phyloP scores from a whole-genome alignment of 306 rosid genomes.

The Aeschynomene evenia region DNA sequence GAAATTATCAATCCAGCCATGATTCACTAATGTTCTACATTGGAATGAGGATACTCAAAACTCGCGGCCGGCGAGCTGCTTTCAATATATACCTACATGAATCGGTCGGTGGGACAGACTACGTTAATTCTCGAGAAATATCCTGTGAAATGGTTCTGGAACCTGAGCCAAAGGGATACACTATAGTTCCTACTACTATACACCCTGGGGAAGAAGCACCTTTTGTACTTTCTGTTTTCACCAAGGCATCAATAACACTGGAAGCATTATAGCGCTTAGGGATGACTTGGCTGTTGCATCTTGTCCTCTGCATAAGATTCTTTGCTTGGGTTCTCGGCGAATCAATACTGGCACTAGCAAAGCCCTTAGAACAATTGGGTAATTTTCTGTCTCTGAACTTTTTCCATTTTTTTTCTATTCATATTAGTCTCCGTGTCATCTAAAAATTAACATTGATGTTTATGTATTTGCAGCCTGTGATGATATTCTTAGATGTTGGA shows the following conservation, averaged over 20 bases:
- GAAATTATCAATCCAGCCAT: constrained; percentile 98
- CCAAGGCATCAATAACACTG: constrained; percentile 88
- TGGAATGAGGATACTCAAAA: constrained; percentile 97
- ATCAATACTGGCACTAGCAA: constrained; percentile 33
- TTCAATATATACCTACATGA: constrained; percentile 94
- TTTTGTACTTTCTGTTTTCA: constrained; percentile 95
- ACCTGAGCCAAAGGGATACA: constrained; percentile 98
- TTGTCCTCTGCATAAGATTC: constrained; percentile 35
- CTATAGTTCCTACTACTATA: constrained; percentile 96
- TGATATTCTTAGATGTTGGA: constrained; percentile 18
- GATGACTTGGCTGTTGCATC: constrained; percentile 32
- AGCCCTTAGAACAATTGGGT: constrained; percentile 41
- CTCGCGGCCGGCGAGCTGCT: constrained; percentile 96
- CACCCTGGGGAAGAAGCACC: constrained; percentile 99
- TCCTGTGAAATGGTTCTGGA: constrained; percentile 99
- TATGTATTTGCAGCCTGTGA: constrained; percentile 30
- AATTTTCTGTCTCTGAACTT: constrained; percentile 9
- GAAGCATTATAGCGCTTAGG: constrained; percentile 68
- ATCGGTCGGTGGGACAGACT: constrained; percentile 97
- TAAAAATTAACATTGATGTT: constrained; percentile 15
- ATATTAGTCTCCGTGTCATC: not conserved
- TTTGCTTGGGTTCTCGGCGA: constrained; percentile 58
- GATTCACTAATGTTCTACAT: constrained; percentile 97
- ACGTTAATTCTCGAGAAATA: constrained; percentile 96
- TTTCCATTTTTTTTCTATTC: not conserved